Conservation (phyloP, 768 basidiomycete genomes). For the Cyclocybe cylindracea region DNA sequence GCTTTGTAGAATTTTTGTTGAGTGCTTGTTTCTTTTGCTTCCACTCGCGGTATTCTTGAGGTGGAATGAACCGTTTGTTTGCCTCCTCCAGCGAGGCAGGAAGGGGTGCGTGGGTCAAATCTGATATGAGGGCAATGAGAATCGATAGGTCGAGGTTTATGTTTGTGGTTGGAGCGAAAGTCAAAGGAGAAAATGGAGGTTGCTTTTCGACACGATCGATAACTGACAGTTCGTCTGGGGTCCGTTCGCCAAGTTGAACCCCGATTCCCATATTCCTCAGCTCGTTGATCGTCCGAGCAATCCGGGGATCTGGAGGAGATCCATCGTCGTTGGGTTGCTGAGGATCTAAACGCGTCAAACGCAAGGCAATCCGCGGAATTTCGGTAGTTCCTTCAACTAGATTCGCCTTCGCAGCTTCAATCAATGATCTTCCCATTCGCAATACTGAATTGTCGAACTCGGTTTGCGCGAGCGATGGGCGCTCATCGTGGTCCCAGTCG, state of each 20-base stretch:
- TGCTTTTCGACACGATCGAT: background rate
- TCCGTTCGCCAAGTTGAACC: slow-evolving; percentile 65
- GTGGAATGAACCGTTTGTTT: slow-evolving; percentile 61
- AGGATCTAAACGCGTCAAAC: slow-evolving; percentile 71
- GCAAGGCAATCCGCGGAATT: slow-evolving; percentile 54
- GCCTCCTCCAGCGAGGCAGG: slow-evolving; percentile 61
- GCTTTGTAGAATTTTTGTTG: slow-evolving; percentile 14
- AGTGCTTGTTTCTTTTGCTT: slow-evolving; percentile 38
- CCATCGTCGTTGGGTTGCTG: slow-evolving; percentile 20
- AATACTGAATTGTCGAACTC: slow-evolving; percentile 76
- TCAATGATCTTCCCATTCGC: slow-evolving; percentile 66
- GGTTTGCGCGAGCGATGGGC: slow-evolving; percentile 45
- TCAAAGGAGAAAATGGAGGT: background rate
- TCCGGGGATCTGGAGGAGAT: slow-evolving; percentile 47
- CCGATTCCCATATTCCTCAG: slow-evolving; percentile 65
- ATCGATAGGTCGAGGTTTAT: slow-evolving; percentile 86
- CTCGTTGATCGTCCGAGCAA: slow-evolving; percentile 55
- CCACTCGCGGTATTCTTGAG: slow-evolving; percentile 61
- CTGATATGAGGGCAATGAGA: slow-evolving; percentile 82
- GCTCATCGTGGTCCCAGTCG: slow-evolving; percentile 47
- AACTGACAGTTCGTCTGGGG: slow-evolving; percentile 22
- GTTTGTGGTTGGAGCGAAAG: slow-evolving; percentile 49
- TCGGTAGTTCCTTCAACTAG: slow-evolving; percentile 40
- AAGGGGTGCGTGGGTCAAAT: slow-evolving; percentile 73
- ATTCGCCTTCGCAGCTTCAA: slow-evolving; percentile 64